phyloP scores from a whole-genome alignment of 352 stramenopile species.

The Thraustochytrium striatum region DNA sequence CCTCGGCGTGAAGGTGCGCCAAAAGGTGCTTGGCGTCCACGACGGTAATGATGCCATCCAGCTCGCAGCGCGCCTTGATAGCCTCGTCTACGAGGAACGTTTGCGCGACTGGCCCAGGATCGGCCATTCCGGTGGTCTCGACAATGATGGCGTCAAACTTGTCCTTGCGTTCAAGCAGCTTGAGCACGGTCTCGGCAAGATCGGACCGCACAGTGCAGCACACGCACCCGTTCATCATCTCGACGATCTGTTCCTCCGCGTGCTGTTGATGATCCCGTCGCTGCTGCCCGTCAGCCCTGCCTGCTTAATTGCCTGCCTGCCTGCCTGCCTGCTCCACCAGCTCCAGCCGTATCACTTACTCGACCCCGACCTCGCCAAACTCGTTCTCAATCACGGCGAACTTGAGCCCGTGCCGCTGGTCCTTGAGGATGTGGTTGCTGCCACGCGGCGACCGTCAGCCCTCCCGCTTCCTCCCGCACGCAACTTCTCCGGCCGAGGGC shows the following conservation, averaged over 20 bases:
- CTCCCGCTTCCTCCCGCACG: too few relatives aligned
- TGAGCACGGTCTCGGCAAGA: conserved; percentile 42
- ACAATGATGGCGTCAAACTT: conserved; percentile 73
- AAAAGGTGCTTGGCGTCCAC: conserved; percentile 88
- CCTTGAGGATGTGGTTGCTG: conserved; percentile 87
- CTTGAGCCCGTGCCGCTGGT: conserved; percentile 83
- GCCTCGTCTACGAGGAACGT: conserved; percentile 93
- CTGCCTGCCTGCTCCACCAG: too few relatives aligned
- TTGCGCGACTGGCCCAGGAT: conserved; percentile 86
- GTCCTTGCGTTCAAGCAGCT: conserved; percentile 34
- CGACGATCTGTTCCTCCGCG: conserved; percentile 50
- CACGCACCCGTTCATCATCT: conserved; percentile 96
- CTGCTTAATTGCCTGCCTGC: too few relatives aligned
- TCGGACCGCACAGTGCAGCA: conserved; percentile 85
- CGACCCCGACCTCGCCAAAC: conserved; percentile 68
- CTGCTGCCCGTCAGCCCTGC: too few relatives aligned
- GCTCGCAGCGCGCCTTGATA: conserved; percentile 57
- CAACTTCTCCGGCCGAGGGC: too few relatives aligned
- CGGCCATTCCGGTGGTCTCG: conserved; percentile 87
- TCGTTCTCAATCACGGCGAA: conserved; percentile 98
- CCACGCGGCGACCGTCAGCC: too few relatives aligned
- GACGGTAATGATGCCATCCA: conserved; percentile 94
- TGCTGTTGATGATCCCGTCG: conserved; percentile 32
- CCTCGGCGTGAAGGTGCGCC: conserved; percentile 60
- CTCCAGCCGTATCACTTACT: neutral